Conservation (phyloP, 106 monocot species). For the Hemerocallis citrina region DNA sequence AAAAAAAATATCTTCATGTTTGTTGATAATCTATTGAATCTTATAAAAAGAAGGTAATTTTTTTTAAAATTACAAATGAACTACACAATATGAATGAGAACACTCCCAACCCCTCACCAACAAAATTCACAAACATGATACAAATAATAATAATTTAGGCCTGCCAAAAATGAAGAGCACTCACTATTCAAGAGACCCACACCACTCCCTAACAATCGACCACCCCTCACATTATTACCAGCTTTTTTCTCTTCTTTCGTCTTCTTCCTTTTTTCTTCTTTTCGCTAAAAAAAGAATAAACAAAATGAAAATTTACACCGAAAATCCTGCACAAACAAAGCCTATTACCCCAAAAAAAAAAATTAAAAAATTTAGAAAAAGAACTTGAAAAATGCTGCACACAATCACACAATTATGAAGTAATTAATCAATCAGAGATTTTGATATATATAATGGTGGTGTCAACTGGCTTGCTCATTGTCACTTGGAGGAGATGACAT, state of each 20-base stretch:
- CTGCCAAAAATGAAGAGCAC: neutral
- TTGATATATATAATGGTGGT: too few relatives aligned
- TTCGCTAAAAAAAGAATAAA: neutral
- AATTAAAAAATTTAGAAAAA: too few relatives aligned
- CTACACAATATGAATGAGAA: neutral
- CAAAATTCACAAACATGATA: constrained; percentile 6
- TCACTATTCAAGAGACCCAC: neutral
- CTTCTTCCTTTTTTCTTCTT: neutral
- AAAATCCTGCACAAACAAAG: neutral
- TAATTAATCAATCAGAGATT: neutral
- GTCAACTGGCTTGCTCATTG: too few relatives aligned
- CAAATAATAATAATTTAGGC: too few relatives aligned
- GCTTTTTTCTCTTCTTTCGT: neutral
- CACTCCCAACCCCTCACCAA: constrained; percentile 3
- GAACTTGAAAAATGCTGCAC: neutral
- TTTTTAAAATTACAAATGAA: too few relatives aligned
- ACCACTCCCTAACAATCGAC: neutral
- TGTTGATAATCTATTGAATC: neutral
- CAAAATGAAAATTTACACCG: neutral
- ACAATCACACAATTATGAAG: constrained; percentile 1
- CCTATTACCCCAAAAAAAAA: too few relatives aligned
- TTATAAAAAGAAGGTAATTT: neutral
- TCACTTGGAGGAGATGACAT: constrained; percentile 14
- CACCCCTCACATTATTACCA: neutral
- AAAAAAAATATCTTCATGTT: neutral